Evolutionary conservation across 306 rosid species (phyloP).

Genomic region (Cucumis cinereus): DNA sequence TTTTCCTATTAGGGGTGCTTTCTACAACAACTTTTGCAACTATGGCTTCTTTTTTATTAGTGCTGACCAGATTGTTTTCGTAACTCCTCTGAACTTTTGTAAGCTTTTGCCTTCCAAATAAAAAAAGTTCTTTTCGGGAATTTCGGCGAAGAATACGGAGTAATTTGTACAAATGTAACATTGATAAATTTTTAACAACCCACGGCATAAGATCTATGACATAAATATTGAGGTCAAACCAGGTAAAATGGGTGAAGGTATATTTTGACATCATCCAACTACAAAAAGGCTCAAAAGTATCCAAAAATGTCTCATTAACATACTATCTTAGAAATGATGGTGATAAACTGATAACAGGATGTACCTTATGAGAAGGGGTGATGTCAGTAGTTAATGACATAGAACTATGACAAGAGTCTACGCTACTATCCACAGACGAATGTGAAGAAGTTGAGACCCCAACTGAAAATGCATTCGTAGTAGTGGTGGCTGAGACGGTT

Average conservation of each 20-base stretch:
- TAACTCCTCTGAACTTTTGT: neutral
- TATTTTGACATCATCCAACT: neutral
- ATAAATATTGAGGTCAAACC: neutral
- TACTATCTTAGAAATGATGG: neutral
- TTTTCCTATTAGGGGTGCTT: neutral
- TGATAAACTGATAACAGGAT: neutral
- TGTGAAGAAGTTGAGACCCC: slow-evolving; percentile 21
- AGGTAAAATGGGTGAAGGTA: neutral
- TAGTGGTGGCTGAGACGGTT: slow-evolving; percentile 27
- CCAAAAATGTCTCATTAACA: neutral
- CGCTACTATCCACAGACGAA: slow-evolving; percentile 22
- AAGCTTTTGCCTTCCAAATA: neutral
- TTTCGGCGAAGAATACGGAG: too few relatives aligned
- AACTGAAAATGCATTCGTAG: slow-evolving; percentile 20
- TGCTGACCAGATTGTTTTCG: neutral
- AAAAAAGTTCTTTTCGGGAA: too few relatives aligned
- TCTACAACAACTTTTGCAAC: neutral
- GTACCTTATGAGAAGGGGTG: slow-evolving; percentile 48
- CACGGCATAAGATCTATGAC: neutral
- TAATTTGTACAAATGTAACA: too few relatives aligned
- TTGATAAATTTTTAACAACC: neutral
- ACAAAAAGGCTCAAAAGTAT: neutral
- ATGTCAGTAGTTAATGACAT: slow-evolving; percentile 27
- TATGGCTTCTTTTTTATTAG: neutral
- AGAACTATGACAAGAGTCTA: slow-evolving; percentile 22